Conservation (phyloP, 2,329 filamentous ascomycete genomes). For the Cucurbitaria berberidis region DNA sequence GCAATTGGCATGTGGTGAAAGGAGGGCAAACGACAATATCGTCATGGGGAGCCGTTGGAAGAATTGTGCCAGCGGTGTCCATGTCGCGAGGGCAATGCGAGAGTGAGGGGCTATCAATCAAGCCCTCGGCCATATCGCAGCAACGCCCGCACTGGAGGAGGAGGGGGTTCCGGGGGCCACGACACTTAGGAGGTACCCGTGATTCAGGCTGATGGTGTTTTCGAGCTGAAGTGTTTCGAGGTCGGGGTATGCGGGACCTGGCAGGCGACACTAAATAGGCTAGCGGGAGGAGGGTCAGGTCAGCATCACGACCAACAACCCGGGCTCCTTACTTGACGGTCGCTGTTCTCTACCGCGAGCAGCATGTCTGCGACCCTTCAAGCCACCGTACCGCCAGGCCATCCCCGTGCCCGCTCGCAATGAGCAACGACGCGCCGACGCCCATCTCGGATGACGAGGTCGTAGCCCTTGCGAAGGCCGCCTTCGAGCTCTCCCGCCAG, state of each 20-base stretch:
- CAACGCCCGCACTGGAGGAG: not conserved
- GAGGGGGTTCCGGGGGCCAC: not conserved
- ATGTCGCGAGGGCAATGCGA: slow-evolving; percentile 2
- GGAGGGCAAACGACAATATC: not conserved
- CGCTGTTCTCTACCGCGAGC: slow-evolving; percentile 7
- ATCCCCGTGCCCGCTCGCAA: slow-evolving; percentile 25
- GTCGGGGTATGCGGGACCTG: slow-evolving; percentile 13
- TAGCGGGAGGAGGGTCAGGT: slow-evolving; percentile 1
- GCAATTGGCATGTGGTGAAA: not conserved
- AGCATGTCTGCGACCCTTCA: slow-evolving; percentile 16
- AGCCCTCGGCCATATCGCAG: not conserved
- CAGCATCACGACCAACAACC: slow-evolving; percentile 1
- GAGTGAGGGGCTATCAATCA: not conserved
- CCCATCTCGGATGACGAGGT: slow-evolving; percentile 68
- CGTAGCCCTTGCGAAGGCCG: slow-evolving; percentile 68
- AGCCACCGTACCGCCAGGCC: slow-evolving; percentile 13
- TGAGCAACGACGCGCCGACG: slow-evolving; percentile 48
- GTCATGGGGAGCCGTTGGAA: slow-evolving; percentile 9
- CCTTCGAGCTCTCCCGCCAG: slow-evolving; percentile 70
- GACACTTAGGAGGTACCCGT: slow-evolving; percentile 7
- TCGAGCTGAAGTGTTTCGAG: slow-evolving; percentile 18
- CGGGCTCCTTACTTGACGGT: slow-evolving; percentile 16
- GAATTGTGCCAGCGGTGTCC: slow-evolving; percentile 9
- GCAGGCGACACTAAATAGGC: slow-evolving; percentile 10
- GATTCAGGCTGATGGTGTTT: slow-evolving; percentile 13